phyloP scores from a whole-genome alignment of 768 basidiomycete genomes.

The Russula brevipes region DNA sequence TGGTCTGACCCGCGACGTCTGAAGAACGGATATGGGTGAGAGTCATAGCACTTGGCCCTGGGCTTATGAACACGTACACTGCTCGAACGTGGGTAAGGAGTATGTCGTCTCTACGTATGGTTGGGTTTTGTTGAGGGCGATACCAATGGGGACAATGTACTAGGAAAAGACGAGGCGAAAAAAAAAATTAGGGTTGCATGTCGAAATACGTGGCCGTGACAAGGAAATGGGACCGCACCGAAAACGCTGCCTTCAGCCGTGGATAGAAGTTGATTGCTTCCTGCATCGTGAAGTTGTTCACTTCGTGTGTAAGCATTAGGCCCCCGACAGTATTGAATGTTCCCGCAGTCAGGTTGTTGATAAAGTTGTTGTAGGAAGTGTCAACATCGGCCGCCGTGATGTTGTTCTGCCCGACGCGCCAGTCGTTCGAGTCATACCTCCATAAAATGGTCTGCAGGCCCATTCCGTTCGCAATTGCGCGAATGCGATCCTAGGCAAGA shows the following conservation, averaged over 20 bases:
- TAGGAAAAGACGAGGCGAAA: not conserved
- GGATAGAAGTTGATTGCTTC: slow-evolving; percentile 50
- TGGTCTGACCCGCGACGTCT: not conserved
- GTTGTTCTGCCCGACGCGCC: slow-evolving; percentile 36
- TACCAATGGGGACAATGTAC: slow-evolving; percentile 49
- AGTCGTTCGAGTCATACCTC: slow-evolving; percentile 67
- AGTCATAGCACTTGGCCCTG: not conserved
- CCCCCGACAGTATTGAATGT: slow-evolving; percentile 33
- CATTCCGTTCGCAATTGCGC: slow-evolving; percentile 61
- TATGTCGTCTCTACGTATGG: slow-evolving; percentile 49
- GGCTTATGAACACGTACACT: slow-evolving; percentile 37
- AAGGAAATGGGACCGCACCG: slow-evolving; percentile 30
- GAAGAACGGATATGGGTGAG: not conserved
- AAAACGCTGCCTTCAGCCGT: slow-evolving; percentile 42
- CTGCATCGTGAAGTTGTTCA: slow-evolving; percentile 59
- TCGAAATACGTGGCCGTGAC: not conserved
- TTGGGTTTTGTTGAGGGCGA: slow-evolving; percentile 46
- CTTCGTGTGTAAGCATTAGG: slow-evolving; percentile 54
- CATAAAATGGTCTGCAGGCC: slow-evolving; percentile 70
- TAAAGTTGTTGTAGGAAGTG: slow-evolving; percentile 3
- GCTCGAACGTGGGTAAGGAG: slow-evolving; percentile 40
- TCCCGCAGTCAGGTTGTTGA: slow-evolving; percentile 14
- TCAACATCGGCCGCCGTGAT: slow-evolving; percentile 14
- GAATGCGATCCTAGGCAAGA: slow-evolving; percentile 51
- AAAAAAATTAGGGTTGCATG: not conserved